Base-by-base conservation (phyloP, 2,329 filamentous ascomycete genomes). In the Hypocreales sp. region DNA sequence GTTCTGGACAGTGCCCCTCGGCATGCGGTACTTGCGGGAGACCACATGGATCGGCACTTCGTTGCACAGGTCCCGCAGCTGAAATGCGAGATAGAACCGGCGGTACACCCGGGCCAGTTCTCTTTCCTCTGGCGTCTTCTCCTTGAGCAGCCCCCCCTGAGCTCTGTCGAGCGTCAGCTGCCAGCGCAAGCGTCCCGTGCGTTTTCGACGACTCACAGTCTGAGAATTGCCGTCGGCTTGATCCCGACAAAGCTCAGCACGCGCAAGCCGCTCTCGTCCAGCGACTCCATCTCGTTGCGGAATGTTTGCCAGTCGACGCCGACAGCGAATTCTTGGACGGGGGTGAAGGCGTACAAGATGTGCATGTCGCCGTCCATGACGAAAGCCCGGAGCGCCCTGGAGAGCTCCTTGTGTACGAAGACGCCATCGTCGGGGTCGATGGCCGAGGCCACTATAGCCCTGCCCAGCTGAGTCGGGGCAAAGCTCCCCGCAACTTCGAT, bases 291-390 rank as follows among this genome's bases (percentile, higher is more conserved):
- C 45, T 80, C 73, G 35, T 77, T 68, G 26, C 75, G 68, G 39
- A 81, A 83, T 1, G 73, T 64, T 28, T 67, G 66, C 79, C 79
- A 84, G 39, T 82, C 76, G 31, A 84, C 63, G 7, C 58, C 53
- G 4, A 61, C 51, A 2, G 53, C 55, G 15, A 58, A 54, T 25
- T 67, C 59, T 25, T 80, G 72, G 3, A 84, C 64, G 0, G 79
- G 79, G 0, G 79, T 83, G 36, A 84, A 83, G 20, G 71, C 72
- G 44, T 84, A 86, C 25, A 83, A 63, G 9, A 81, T 65, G 40
- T 84, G 79, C 72, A 86, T 75, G 35, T 86, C 79, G 4, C 77
- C 74, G 41, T 84, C 78, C 67, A 86, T 74, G 9, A 83, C 79
- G 41, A 86, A 84, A 2, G 74, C 75, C 33, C 66, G 59, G 3